Evolutionary conservation across 2,329 filamentous ascomycete species (phyloP).

Genomic region (Pseudocercospora eumusae): DNA sequence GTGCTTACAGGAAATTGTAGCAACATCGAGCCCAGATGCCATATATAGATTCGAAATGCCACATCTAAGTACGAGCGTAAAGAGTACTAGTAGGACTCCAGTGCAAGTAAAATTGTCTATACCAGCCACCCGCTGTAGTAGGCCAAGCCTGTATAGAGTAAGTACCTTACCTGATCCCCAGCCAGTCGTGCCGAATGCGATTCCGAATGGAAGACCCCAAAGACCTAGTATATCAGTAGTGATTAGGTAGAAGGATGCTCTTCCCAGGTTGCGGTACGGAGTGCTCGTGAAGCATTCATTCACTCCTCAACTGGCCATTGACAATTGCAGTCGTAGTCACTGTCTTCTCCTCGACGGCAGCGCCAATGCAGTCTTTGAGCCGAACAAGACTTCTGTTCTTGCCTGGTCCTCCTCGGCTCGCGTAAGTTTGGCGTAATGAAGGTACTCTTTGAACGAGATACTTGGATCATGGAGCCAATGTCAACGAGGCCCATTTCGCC

Average conservation of each 20-base stretch:
- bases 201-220: constrained; percentile 37
- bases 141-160: constrained; percentile 42
- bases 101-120: constrained; percentile 43
- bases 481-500: background rate
- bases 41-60: constrained; percentile 45
- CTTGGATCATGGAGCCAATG: background rate
- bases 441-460: constrained; percentile 12
- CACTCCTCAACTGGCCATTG: constrained; percentile 31
- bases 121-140: constrained; percentile 32
- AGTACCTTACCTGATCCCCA: constrained; percentile 43
- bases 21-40: constrained; percentile 43
- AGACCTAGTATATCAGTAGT: constrained; percentile 48
- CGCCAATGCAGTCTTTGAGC: background rate
- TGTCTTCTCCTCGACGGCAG: background rate
- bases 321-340: background rate
- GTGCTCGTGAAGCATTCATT: constrained; percentile 35
- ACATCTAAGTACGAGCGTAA: constrained; percentile 47
- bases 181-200: constrained; percentile 34
- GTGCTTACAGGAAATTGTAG: constrained; percentile 44
- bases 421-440: constrained; percentile 9
- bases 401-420: background rate
- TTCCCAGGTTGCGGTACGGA: constrained; percentile 39
- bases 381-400: background rate
- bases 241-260: constrained; percentile 47
- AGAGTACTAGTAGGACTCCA: constrained; percentile 46